phyloP scores from a whole-genome alignment of 2,329 filamentous ascomycete species.

The Knufia fluminis region DNA sequence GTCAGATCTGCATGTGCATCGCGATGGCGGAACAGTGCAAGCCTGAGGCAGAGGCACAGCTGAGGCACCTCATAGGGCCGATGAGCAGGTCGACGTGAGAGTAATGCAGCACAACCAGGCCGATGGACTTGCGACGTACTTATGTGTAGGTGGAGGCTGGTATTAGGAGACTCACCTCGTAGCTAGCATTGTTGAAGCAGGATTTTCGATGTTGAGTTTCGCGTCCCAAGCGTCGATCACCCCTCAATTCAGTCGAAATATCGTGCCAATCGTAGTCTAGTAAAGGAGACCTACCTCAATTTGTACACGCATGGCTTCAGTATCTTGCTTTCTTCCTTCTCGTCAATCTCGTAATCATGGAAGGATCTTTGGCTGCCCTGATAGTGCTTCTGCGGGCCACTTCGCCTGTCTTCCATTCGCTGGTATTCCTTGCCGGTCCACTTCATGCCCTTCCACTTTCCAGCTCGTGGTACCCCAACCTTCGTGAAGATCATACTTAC shows the following conservation, averaged over 20 bases:
- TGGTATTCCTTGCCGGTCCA: constrained; percentile 28
- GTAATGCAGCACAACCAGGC: too few species aligned
- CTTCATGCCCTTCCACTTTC: constrained; percentile 53
- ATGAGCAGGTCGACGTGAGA: too few species aligned
- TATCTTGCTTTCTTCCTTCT: constrained; percentile 57
- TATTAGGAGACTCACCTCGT: too few species aligned
- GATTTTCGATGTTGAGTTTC: too few species aligned
- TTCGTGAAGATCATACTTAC: constrained; percentile 95
- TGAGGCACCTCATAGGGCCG: too few species aligned
- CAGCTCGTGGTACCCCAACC: constrained; percentile 61
- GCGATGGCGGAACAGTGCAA: too few species aligned
- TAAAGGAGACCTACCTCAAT: constrained; percentile 17
- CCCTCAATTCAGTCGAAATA: background rate
- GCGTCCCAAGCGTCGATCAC: too few species aligned
- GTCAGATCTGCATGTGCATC: too few species aligned
- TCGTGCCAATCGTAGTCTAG: background rate
- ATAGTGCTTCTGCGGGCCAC: constrained; percentile 29
- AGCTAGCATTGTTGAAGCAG: too few species aligned
- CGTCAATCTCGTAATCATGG: constrained; percentile 44
- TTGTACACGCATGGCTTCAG: constrained; percentile 97
- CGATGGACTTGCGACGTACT: too few species aligned
- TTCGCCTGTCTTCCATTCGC: constrained; percentile 25
- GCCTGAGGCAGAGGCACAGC: too few species aligned
- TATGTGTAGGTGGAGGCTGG: too few species aligned
- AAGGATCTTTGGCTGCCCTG: constrained; percentile 47